A percentile compares a stretch with the other conserved stretches of the same genome.
phyloP scores from a whole-genome alignment of 441 rosid genomes.

The Aleurites moluccanus region DNA sequence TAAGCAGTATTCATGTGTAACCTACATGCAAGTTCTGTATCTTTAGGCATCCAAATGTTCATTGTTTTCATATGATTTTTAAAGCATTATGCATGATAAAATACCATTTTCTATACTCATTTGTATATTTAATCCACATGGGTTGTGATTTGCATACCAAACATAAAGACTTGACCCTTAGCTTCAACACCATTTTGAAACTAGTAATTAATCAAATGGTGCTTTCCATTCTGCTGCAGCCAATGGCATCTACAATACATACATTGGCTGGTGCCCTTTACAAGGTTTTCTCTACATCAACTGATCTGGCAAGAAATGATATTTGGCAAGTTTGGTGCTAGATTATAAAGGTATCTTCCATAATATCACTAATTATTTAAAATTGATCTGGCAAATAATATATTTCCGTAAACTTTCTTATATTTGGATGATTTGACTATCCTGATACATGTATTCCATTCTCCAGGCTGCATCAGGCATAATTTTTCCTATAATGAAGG shows the following conservation, averaged over 20 bases:
- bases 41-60: neutral
- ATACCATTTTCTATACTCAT: neutral
- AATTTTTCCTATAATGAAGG: slow-evolving; percentile 32
- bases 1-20: slow-evolving; percentile 14
- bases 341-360: slow-evolving; percentile 22
- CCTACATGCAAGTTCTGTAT: neutral
- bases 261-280: neutral
- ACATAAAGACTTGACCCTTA: neutral
- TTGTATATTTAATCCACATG: neutral
- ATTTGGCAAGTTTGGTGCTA: slow-evolving; percentile 24
- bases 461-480: slow-evolving; percentile 32
- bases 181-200: too few species aligned
- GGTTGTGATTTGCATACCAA: neutral
- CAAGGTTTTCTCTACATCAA: neutral
- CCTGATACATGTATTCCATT: neutral
- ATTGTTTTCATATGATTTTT: neutral
- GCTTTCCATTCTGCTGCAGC: slow-evolving; percentile 19
- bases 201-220: neutral
- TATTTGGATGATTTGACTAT: too few species aligned
- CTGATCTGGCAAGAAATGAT: neutral
- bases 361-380: too few species aligned
- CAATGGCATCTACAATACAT: slow-evolving; percentile 38
- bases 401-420: too few species aligned
- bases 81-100: too few species aligned
- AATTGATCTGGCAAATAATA: too few species aligned